phyloP scores from a whole-genome alignment of 2,329 filamentous ascomycete genomes.

The Alternaria arbusti region DNA sequence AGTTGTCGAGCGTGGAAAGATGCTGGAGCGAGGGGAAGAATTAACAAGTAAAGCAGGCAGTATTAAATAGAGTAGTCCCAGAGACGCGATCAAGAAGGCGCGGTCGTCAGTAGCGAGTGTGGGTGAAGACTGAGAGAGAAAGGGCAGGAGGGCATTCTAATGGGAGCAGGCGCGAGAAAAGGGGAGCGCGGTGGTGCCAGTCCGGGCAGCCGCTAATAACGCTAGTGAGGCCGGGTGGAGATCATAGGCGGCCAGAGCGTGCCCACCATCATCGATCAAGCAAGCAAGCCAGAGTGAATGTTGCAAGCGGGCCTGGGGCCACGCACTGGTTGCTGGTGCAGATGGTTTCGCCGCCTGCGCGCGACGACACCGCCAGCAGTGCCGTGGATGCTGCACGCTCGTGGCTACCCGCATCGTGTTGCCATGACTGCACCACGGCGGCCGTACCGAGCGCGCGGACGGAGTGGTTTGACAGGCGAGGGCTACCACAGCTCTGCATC shows the following conservation, averaged over 20 bases:
- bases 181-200: conserved; percentile 28
- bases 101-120: conserved; percentile 31
- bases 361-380: neutral
- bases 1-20: conserved; percentile 38
- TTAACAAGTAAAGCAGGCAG: conserved; percentile 40
- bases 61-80: conserved; percentile 38
- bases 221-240: conserved; percentile 21
- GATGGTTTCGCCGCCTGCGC: neutral
- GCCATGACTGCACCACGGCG: neutral
- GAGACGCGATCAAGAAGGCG: conserved; percentile 28
- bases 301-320: neutral
- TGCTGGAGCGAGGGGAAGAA: conserved; percentile 49
- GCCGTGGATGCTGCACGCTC: neutral
- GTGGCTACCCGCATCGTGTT: conserved; percentile 1
- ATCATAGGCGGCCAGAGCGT: conserved; percentile 24
- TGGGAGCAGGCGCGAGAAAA: conserved; percentile 20
- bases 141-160: conserved; percentile 11
- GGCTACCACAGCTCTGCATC: neutral
- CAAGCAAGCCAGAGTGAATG: conserved; percentile 1
- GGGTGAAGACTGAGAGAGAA: conserved; percentile 26
- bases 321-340: neutral
- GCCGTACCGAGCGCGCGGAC: neutral
- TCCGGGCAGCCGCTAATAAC: conserved; percentile 8
- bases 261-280: conserved; percentile 13
- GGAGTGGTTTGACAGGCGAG: conserved; percentile 3